Conservation (phyloP, 352 stramenopile species). For the Phytopythium vexans region DNA sequence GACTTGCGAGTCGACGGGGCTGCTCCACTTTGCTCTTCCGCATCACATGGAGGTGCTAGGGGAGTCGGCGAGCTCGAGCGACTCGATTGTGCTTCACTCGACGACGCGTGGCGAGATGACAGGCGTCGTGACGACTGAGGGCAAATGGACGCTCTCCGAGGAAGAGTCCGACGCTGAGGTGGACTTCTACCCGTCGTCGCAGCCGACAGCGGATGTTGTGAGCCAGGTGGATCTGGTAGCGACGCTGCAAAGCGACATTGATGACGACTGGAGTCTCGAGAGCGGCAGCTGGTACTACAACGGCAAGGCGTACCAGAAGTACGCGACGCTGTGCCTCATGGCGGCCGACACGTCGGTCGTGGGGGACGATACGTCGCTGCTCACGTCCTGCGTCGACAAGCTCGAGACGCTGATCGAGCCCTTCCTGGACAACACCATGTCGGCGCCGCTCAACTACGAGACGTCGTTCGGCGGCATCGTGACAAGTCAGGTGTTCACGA, state of each 20-base stretch:
- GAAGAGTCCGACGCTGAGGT: slow-evolving; percentile 31
- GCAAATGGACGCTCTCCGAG: slow-evolving; percentile 35
- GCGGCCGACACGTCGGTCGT: slow-evolving; percentile 34
- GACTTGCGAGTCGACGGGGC: slow-evolving; percentile 21
- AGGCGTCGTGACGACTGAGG: slow-evolving; percentile 22
- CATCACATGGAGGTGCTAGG: slow-evolving; percentile 41
- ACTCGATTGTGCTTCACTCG: slow-evolving; percentile 30
- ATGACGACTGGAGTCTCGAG: slow-evolving; percentile 32
- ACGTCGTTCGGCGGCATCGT: slow-evolving; percentile 50
- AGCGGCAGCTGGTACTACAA: slow-evolving; percentile 55
- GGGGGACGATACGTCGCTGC: slow-evolving; percentile 29
- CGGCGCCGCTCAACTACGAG: slow-evolving; percentile 42
- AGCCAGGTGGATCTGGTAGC: slow-evolving; percentile 8
- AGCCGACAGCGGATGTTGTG: slow-evolving; percentile 12
- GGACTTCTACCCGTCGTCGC: slow-evolving; percentile 36
- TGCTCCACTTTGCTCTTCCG: slow-evolving; percentile 49
- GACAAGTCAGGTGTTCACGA: slow-evolving; percentile 26
- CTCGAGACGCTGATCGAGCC: slow-evolving; percentile 28
- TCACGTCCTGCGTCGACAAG: slow-evolving; percentile 27
- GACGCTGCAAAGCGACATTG: slow-evolving; percentile 42
- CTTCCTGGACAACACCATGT: slow-evolving; percentile 40
- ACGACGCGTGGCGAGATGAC: slow-evolving; percentile 48
- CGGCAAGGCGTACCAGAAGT: slow-evolving; percentile 65
- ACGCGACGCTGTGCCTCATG: slow-evolving; percentile 57
- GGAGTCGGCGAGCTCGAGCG: slow-evolving; percentile 6